phyloP scores from a whole-genome alignment of 441 rosid species.

The Adansonia grandidieri region DNA sequence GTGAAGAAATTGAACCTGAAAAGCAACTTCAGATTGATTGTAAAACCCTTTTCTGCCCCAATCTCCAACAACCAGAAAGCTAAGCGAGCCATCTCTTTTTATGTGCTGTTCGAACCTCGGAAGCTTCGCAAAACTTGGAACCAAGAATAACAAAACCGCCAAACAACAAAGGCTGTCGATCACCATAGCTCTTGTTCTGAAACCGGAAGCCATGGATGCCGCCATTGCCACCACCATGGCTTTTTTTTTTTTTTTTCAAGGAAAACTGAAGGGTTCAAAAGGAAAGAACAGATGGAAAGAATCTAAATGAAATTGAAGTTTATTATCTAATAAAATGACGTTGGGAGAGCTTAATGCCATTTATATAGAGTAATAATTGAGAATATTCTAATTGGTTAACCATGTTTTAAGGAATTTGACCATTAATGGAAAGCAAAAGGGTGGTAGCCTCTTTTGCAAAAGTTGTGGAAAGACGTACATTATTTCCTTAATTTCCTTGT shows the following conservation, averaged over 20 bases:
- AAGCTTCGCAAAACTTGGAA: slow-evolving; percentile 36
- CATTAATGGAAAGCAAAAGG: neutral
- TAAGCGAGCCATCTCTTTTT: slow-evolving; percentile 45
- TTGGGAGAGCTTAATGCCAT: neutral
- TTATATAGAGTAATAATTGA: slow-evolving; percentile 3
- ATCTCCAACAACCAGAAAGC: slow-evolving; percentile 59
- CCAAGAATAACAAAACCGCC: slow-evolving; percentile 13
- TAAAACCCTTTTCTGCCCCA: slow-evolving; percentile 65
- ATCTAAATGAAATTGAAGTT: neutral
- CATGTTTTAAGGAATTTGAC: slow-evolving; percentile 31
- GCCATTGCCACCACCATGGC: slow-evolving; percentile 19
- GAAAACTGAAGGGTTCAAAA: neutral
- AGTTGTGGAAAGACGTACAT: neutral
- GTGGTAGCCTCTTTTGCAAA: neutral
- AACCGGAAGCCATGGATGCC: slow-evolving; percentile 27
- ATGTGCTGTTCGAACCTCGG: slow-evolving; percentile 36
- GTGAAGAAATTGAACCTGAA: slow-evolving; percentile 42
- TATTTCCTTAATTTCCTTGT: too few species aligned
- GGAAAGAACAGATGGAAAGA: neutral
- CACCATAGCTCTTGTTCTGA: slow-evolving; percentile 1
- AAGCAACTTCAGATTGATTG: slow-evolving; percentile 59
- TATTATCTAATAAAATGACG: neutral
- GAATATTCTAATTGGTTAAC: slow-evolving; percentile 6
- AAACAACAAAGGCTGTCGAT: neutral
- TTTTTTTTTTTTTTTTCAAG: neutral